These are phyloP conservation scores for Zygosaccharomyces bailii DNA, from an alignment of 805 yeast genomes.

Conservation along the genomic window DNA sequence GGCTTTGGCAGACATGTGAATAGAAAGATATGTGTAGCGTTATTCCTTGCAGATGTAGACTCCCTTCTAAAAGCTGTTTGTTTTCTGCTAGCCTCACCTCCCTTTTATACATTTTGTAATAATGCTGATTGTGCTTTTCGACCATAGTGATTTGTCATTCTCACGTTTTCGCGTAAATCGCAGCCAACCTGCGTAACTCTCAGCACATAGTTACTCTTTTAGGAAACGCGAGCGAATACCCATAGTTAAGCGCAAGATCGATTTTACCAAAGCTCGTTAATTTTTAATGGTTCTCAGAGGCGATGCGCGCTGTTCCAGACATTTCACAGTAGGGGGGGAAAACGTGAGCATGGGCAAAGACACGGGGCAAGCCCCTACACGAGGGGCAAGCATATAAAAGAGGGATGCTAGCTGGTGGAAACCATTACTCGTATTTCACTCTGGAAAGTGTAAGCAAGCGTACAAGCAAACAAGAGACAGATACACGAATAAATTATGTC, in stretches of 20 bases:
- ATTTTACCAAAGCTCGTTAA: conserved; percentile 18
- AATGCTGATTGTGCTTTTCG: not conserved
- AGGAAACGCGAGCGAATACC: conserved; percentile 24
- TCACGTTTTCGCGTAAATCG: conserved; percentile 9
- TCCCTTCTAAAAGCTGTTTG: too few species aligned
- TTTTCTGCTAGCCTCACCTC: conserved; percentile 3
- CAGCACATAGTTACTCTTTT: conserved; percentile 24
- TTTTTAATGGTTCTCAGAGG: conserved; percentile 24
- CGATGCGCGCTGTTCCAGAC: conserved; percentile 26
- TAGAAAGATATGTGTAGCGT: not conserved
- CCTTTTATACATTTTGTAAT: conserved; percentile 12
- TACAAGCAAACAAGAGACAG: conserved; percentile 7
- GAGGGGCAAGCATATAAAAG: conserved; percentile 7
- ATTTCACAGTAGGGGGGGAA: conserved; percentile 30
- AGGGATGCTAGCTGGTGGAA: not conserved
- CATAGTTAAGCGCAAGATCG: conserved; percentile 23
- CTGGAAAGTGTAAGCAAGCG: not conserved
- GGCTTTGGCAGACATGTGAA: conserved; percentile 24
- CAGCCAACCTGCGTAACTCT: conserved; percentile 7
- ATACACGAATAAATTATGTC: conserved; percentile 51
- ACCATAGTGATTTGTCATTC: conserved; percentile 3
- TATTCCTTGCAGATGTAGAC: too few species aligned
- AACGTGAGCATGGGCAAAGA: conserved; percentile 9
- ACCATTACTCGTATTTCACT: not conserved
- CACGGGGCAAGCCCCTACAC: conserved; percentile 4